Percentiles rank a stretch among this genome's conserved stretches.
phyloP scores from a whole-genome alignment of 768 basidiomycete genomes.

The Kwoniella shandongensis region DNA sequence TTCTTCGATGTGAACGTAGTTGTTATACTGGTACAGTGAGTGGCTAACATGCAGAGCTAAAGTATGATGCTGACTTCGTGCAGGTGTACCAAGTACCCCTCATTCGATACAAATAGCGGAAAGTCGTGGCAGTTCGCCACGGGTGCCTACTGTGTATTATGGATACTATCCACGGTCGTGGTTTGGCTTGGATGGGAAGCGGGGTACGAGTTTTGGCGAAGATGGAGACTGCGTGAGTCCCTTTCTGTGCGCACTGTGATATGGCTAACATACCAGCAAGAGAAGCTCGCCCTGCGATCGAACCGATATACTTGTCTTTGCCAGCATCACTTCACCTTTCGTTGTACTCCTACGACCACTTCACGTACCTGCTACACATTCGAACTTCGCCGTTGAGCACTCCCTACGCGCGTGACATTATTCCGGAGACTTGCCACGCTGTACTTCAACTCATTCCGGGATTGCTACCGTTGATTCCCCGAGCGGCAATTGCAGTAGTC shows the following conservation, averaged over 20 bases:
- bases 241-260: neutral
- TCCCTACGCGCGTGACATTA: slow-evolving; percentile 58
- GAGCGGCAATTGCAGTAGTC: slow-evolving; percentile 72
- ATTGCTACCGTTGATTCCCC: slow-evolving; percentile 75
- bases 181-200: slow-evolving; percentile 68
- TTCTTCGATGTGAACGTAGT: slow-evolving; percentile 88
- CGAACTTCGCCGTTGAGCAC: slow-evolving; percentile 62
- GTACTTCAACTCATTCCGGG: slow-evolving; percentile 84
- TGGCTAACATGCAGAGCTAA: slow-evolving; percentile 37
- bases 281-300: slow-evolving; percentile 75
- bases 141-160: slow-evolving; percentile 79
- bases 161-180: slow-evolving; percentile 69
- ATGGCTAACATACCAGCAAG: neutral
- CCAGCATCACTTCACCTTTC: slow-evolving; percentile 72
- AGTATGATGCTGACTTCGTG: neutral
- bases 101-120: slow-evolving; percentile 68
- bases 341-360: slow-evolving; percentile 77
- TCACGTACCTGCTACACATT: slow-evolving; percentile 78
- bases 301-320: slow-evolving; percentile 79
- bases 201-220: slow-evolving; percentile 36
- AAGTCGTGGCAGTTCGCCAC: slow-evolving; percentile 78
- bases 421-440: slow-evolving; percentile 81
- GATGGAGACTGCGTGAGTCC: slow-evolving; percentile 53
- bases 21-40: slow-evolving; percentile 79
- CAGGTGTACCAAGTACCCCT: slow-evolving; percentile 74